A percentile compares a stretch with the other conserved stretches of the same genome.
These are phyloP conservation scores for Phytopythium chamaehyphon DNA, from an alignment of 352 stramenopile species.

Conservation along the genomic window DNA sequence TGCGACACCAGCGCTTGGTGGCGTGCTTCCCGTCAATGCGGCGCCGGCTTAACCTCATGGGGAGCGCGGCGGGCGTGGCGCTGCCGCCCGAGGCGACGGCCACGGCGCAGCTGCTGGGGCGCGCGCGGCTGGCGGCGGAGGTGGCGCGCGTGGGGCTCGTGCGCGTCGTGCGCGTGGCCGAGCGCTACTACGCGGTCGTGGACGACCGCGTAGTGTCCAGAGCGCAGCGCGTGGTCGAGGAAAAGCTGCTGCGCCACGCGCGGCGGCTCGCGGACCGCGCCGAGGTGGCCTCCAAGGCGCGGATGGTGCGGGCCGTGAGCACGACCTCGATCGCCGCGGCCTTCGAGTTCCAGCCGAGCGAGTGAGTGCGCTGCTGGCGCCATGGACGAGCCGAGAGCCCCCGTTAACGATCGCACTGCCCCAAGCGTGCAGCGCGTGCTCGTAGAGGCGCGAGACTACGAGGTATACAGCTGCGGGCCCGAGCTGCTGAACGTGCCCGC, in stretches of 20 bases:
- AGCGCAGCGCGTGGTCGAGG: slow-evolving; percentile 45
- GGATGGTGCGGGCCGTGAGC: slow-evolving; percentile 63
- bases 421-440: slow-evolving; percentile 41
- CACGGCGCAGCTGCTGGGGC: slow-evolving; percentile 19
- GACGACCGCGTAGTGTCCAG: slow-evolving; percentile 50
- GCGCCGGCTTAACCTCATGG: slow-evolving; percentile 21
- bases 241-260: slow-evolving; percentile 39
- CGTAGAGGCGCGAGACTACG: slow-evolving; percentile 50
- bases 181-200: slow-evolving; percentile 43
- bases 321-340: slow-evolving; percentile 48
- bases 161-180: slow-evolving; percentile 27
- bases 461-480: slow-evolving; percentile 47
- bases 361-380: slow-evolving; percentile 26
- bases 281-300: slow-evolving; percentile 52
- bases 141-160: slow-evolving; percentile 28
- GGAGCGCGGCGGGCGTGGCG: slow-evolving; percentile 39
- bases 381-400: no score
- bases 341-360: slow-evolving; percentile 39
- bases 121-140: slow-evolving; percentile 20
- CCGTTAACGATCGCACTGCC: not conserved
- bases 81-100: slow-evolving; percentile 20
- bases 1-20: not conserved
- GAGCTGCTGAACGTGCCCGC: slow-evolving; percentile 43
- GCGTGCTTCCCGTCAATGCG: not conserved
- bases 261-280: slow-evolving; percentile 37